phyloP scores from a whole-genome alignment of 441 rosid species.

The Gossypium schwendimanii region DNA sequence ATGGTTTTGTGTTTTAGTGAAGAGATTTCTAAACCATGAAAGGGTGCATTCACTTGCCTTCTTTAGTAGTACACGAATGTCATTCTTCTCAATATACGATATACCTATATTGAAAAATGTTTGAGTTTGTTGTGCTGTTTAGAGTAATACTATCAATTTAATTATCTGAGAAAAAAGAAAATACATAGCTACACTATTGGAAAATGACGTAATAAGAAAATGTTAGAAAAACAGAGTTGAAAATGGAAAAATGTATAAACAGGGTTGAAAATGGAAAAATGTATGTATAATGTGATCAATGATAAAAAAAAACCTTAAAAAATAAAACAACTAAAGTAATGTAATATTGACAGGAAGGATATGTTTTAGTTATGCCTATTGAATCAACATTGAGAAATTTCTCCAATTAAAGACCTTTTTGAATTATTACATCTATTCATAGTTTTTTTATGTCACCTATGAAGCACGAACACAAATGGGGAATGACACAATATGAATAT shows the following conservation, averaged over 20 bases:
- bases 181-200: not conserved
- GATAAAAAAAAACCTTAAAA: not conserved
- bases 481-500: too few relatives aligned
- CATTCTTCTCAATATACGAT: constrained; percentile 10
- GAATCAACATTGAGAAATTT: not conserved
- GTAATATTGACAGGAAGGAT: not conserved
- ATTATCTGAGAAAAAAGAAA: not conserved
- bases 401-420: too few relatives aligned
- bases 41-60: constrained; percentile 4
- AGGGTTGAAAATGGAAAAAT: not conserved
- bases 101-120: not conserved
- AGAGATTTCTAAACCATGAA: not conserved
- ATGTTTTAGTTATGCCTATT: not conserved
- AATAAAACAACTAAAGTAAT: not conserved
- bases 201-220: not conserved
- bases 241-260: not conserved
- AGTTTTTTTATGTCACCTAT: too few relatives aligned
- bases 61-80: not conserved
- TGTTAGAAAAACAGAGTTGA: not conserved
- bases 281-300: not conserved
- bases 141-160: not conserved
- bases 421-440: too few relatives aligned
- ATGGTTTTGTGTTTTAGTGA: not conserved
- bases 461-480: too few relatives aligned
- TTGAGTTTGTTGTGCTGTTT: not conserved